Percentiles rank a stretch among this genome's conserved stretches.
Conservation (phyloP, 75 land plant species). For the Cupressus sempervirens region DNA sequence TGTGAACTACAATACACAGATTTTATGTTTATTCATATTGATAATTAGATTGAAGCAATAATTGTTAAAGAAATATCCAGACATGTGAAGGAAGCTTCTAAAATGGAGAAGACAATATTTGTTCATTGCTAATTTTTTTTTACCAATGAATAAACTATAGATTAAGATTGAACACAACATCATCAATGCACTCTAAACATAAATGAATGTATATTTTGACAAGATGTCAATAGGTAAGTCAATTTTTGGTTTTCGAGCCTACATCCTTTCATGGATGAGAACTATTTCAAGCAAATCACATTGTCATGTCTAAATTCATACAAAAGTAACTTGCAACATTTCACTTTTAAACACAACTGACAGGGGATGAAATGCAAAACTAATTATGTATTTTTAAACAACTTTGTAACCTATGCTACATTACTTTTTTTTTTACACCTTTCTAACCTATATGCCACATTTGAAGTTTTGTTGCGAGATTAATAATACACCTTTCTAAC, state of each 20-base stretch:
- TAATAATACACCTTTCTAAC: not conserved
- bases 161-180: no score
- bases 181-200: not conserved
- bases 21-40: no score
- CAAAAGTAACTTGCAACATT: not conserved
- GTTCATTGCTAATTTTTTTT: no score
- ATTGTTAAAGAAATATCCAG: no score
- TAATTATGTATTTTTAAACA: not conserved
- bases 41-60: no score
- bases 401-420: no score
- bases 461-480: not conserved
- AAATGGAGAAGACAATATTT: no score
- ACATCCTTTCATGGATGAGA: not conserved
- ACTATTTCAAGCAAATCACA: not conserved
- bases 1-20: no score
- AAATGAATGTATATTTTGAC: not conserved
- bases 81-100: no score
- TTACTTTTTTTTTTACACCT: no score
- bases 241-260: not conserved
- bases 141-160: no score
- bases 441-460: not conserved
- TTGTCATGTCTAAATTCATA: not conserved
- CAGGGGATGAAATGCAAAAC: not conserved
- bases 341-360: not conserved
- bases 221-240: not conserved